Base-by-base conservation (phyloP, 352 stramenopile genomes). In the Globisporangium canariense region DNA sequence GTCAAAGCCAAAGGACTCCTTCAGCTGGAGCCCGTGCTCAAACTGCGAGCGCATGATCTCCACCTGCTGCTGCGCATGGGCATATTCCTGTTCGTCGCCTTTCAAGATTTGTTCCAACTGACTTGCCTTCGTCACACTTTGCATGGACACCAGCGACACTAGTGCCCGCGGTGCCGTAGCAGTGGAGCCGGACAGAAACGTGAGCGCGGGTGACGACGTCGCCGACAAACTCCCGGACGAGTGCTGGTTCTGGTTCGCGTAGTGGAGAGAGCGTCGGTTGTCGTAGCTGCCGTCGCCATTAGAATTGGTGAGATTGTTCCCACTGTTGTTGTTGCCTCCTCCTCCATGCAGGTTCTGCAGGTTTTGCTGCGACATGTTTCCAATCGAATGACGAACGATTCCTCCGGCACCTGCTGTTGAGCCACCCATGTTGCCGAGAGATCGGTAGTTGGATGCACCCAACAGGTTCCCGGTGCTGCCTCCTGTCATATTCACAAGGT, bases 1-100 rank as follows among this genome's bases (percentile, higher is more conserved):
- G 60, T 96, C 85, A 64, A 96, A 96, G 0, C 88, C 88, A 63
- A 94, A 96, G 0, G 83, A 82, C 20, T 91, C 83, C 52, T 87
- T 89, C 32, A 94, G 71, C 16, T 91, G 70, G n/a, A 78, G 67
- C 0, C 78, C 73, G 64, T 91, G 71, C 57, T 87, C 74, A 63
- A 94, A 91, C 57, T 90, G 74, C 40, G 78, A 68, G 3, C 86
- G 77, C 78, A 92, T 81, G 1, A 60, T 62, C 47, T 90, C 79
- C 20, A 88, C 63, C 49, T 84, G 74, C 16, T 86, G 73, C 46
- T 81, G 75, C 5, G 75, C 81, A 36, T 75, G 67, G 10, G 80
- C 69, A 49, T 89, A 92, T 18, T 81, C 83, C 8, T 65, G 70
- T 57, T 88, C 73, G 58, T 91, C 77, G 4, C 85, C 85, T 20